phyloP scores from a whole-genome alignment of 2,329 filamentous ascomycete species.

The Aureobasidium leucospermi region DNA sequence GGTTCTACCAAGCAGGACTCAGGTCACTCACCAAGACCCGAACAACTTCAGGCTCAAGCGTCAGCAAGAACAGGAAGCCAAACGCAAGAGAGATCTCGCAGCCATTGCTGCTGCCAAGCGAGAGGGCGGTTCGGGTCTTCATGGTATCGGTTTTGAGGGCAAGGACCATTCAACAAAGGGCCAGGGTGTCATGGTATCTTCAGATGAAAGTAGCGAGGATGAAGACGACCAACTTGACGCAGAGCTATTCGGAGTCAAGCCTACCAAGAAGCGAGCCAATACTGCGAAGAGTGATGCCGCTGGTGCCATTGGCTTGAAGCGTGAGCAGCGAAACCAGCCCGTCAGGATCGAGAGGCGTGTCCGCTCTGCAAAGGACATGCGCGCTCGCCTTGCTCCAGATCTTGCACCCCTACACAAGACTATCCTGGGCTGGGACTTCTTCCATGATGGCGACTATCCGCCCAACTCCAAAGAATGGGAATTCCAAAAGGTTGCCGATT shows the following conservation, averaged over 20 bases:
- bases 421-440: constrained; percentile 92
- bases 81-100: constrained; percentile 63
- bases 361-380: constrained; percentile 85
- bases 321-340: constrained; percentile 56
- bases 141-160: constrained; percentile 63
- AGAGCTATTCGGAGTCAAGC: constrained; percentile 55
- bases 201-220: constrained; percentile 53
- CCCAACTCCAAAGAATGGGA: constrained; percentile 61
- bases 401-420: constrained; percentile 77
- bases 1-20: constrained; percentile 23
- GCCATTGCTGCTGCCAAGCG: constrained; percentile 63
- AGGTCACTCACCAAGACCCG: constrained; percentile 33
- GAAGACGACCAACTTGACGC: constrained; percentile 50
- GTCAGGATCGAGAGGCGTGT: constrained; percentile 76
- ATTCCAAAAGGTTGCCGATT: constrained; percentile 69
- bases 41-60: constrained; percentile 65
- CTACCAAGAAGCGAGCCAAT: constrained; percentile 35
- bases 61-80: constrained; percentile 66
- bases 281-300: constrained; percentile 25
- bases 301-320: constrained; percentile 26
- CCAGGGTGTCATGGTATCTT: constrained; percentile 84
- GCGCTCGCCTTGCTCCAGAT: constrained; percentile 82
- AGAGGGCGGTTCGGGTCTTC: constrained; percentile 68
- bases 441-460: constrained; percentile 79
- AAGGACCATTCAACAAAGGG: constrained; percentile 70